Conservation (phyloP, 2,329 filamentous ascomycete species). For the Stromatinia cepivora region DNA sequence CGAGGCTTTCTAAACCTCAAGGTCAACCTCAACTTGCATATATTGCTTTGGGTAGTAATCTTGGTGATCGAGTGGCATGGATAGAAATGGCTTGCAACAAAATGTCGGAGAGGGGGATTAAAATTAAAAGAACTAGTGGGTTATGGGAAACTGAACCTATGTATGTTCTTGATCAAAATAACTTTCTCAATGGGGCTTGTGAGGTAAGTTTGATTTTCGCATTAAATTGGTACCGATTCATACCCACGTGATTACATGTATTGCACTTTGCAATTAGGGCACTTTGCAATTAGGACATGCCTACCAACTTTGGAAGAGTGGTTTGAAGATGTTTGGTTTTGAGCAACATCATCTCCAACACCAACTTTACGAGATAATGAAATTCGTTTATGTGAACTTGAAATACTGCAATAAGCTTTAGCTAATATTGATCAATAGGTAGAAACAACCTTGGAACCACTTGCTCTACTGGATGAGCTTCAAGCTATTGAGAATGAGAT, state of each 20-base stretch:
- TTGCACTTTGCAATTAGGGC: background rate
- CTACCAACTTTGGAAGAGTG: background rate
- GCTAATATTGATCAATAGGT: conserved; percentile 49
- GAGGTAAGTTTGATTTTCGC: conserved; percentile 60
- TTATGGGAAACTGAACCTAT: conserved; percentile 96
- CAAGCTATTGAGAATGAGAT: conserved; percentile 81
- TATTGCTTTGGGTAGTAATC: conserved; percentile 88
- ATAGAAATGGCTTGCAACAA: conserved; percentile 81
- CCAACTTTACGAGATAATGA: background rate
- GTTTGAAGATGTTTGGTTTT: background rate
- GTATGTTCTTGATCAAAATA: conserved; percentile 88
- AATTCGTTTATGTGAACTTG: background rate
- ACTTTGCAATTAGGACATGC: background rate
- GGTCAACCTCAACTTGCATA: conserved; percentile 54
- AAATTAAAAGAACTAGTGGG: conserved; percentile 75
- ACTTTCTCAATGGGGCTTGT: conserved; percentile 89
- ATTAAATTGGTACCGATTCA: background rate
- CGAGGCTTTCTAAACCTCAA: background rate
- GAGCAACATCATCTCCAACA: background rate
- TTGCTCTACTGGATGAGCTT: conserved; percentile 74
- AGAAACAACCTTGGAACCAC: conserved; percentile 72
- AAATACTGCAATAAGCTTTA: background rate
- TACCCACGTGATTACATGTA: conserved; percentile 5
- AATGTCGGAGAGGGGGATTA: conserved; percentile 73
- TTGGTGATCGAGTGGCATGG: conserved; percentile 80